Evolutionary conservation across 768 basidiomycete species (phyloP).

Genomic region (Amanita fuliginea): DNA sequence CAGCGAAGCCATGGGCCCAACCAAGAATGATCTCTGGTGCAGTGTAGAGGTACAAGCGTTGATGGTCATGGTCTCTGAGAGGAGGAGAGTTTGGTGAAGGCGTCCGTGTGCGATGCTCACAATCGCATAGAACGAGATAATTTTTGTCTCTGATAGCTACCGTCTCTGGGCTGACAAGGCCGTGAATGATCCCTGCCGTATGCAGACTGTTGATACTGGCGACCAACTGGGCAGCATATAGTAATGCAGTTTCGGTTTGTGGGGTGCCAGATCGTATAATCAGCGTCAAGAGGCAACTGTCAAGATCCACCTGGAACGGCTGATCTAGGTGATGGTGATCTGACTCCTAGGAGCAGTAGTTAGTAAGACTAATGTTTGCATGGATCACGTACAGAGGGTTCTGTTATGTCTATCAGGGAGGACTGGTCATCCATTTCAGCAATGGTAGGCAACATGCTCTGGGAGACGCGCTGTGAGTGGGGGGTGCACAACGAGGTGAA

Average conservation of each 20-base stretch:
- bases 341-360: background rate
- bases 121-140: conserved; percentile 34
- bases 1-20: conserved; percentile 40
- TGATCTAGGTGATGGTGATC: background rate
- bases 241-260: background rate
- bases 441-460: conserved; percentile 3
- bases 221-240: conserved; percentile 6
- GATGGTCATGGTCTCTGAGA: conserved; percentile 5
- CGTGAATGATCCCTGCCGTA: conserved; percentile 33
- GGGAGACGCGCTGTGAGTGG: too few species aligned
- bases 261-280: background rate
- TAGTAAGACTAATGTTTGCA: background rate
- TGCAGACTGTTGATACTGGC: conserved; percentile 35
- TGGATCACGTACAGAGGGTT: too few species aligned
- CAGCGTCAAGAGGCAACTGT: background rate
- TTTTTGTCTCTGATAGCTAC: conserved; percentile 32
- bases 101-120: conserved; percentile 13
- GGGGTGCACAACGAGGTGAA: too few species aligned
- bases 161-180: conserved; percentile 32
- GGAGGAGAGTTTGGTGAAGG: conserved; percentile 16
- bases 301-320: background rate
- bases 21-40: conserved; percentile 46
- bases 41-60: conserved; percentile 18
- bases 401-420: too few species aligned
- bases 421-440: conserved; percentile 2